Base-by-base conservation (phyloP, 805 yeast genomes). In the Debaryomyces tyrocola region DNA sequence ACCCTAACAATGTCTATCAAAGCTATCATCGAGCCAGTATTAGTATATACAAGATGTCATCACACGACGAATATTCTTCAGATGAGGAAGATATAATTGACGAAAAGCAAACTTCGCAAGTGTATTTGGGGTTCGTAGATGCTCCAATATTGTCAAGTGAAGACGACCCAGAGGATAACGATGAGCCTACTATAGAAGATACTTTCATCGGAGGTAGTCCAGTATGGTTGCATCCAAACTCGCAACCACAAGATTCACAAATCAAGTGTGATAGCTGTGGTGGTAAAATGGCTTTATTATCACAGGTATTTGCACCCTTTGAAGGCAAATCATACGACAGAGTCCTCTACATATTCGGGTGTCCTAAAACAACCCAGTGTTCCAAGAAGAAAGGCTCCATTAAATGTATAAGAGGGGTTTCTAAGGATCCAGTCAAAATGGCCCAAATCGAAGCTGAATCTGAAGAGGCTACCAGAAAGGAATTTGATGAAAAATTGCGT, bases 221-320 rank as follows among this genome's bases (percentile, higher is more conserved):
- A 7, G 59, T 82, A 6, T 85, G 96, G 95, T 63, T 89, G 29
- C 78, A 84, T 51, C 74, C 76, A 3, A 68, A 73, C 1, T 82
- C 89, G 0, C 62, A 69, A 3, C 94, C 96, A 0, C 65, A 73
- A 14, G 69, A 69, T 1, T 77, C 75, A 3, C 62, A 80, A 15
- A 58, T 85, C 6, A 60, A 66, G 31, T 94, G 99, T 69, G 79
- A 77, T 40, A 78, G 77, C 44, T 94, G 99, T 68, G 67, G 66
- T 1, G 63, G 71, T 8, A 67, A 73, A 12, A 76, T 90, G 84
- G 80, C 86, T 11, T 66, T 92, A 39, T 69, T 91, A 27, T 65
- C 85, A 1, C 98, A 94, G 62, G 85, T 92, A 1, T 85, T 78
- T 64, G 85, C 96, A 0, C 95, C 96, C 0, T 64, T 91, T 36